phyloP scores from a whole-genome alignment of 306 rosid species.

The Herpetospermum pedunculosum region DNA sequence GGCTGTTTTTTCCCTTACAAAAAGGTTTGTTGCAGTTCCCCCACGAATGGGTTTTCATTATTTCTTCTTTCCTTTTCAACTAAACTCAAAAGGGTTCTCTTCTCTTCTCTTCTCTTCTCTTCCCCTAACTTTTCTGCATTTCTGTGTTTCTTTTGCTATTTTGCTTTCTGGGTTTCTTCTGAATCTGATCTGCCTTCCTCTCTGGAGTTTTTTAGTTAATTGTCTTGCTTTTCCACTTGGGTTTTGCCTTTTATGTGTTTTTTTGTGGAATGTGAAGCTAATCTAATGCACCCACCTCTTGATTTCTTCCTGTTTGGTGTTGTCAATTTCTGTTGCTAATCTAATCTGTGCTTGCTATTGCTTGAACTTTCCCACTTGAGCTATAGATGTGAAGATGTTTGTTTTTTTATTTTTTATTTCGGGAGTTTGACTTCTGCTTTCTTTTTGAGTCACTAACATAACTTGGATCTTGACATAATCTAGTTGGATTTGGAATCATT shows the following conservation, averaged over 20 bases:
- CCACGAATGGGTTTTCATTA: not conserved
- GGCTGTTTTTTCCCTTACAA: not conserved
- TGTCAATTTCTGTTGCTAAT: not conserved
- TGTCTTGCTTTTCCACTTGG: not conserved
- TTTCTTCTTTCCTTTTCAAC: not conserved
- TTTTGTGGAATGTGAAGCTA: not conserved
- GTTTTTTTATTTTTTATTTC: not conserved
- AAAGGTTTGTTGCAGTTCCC: not conserved
- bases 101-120: not conserved
- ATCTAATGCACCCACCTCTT: not conserved
- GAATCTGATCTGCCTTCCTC: conserved; percentile 8
- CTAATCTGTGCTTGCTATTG: not conserved
- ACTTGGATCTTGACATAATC: conserved; percentile 3
- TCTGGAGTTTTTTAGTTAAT: not conserved
- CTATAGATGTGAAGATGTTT: not conserved
- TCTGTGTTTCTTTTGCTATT: not conserved
- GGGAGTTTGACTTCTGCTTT: conserved; percentile 4
- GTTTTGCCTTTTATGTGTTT: not conserved
- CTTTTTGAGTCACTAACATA: not conserved
- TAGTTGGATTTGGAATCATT: not conserved
- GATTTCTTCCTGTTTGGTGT: not conserved
- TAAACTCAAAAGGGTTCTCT: not conserved
- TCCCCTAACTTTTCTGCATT: not conserved
- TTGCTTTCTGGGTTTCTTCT: not conserved
- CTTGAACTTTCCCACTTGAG: not conserved